Evolutionary conservation across 2,329 filamentous ascomycete genomes (phyloP), one percentile per base, ranked within the genome.

Genomic region (Ramularia collo-cygni): DNA sequence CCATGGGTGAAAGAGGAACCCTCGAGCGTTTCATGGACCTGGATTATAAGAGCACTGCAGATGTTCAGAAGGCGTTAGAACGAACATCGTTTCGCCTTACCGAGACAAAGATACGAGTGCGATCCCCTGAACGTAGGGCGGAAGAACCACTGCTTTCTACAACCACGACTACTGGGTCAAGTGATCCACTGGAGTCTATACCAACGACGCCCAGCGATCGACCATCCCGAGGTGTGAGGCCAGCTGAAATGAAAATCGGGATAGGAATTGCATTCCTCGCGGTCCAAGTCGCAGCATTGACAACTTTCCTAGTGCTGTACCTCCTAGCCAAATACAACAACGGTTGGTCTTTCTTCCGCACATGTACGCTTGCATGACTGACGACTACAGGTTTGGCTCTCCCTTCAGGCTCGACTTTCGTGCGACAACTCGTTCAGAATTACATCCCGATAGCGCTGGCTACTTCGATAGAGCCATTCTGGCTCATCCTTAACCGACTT

Each of bases 391-490:
- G 21, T 10, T 24, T 24, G 2, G 41, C 60, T 1, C 37, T 65
- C 2, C 63, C 65, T 0, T 64, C 64, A 0, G 32, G 50, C 0
- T 62, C 55, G n/a, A 52, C 48, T 0, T 48, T 70, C 18, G 52
- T 68, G 0, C 58, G 60, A 10, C 64, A 71, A 24, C 32, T 71
- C 1, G 13, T 71, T 0, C 59, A 66, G 31, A 70, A 67, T 32
- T 79, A 77, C 35, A 55, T 79, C 0, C 76, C 76, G 0, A 78
- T 74, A 0, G 61, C 66, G 0, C 59, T 79, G 3, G 71, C 75
- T 0, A 79, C 76, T 0, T 37, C 78, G 0, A 61, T 79, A 0
- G 77, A 81, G 26, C 76, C 77, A 0, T 64, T 74, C 1, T 77
- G 76, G 70, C 57, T 76, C 0, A 50, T 79, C 0, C 41, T 81